phyloP scores from a whole-genome alignment of 306 rosid species.

The cucumber (Cucumis sativus) region Cucumber_9930_V3 NC_026655.2:2084001-2084500 shows the following conservation, averaged over 20 bases:
- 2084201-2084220: slow-evolving; percentile 69
- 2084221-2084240: neutral
- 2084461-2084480: neutral
- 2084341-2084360: neutral
- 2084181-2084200: slow-evolving; percentile 79
- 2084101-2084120: neutral
- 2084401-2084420: neutral
- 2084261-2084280: neutral
- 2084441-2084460: neutral
- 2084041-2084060: slow-evolving; percentile 30
- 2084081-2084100: slow-evolving; percentile 5
- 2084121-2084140: slow-evolving; percentile 24
- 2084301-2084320: neutral
- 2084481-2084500: slow-evolving; percentile 83
- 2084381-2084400: neutral
- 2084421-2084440: neutral
- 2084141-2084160: slow-evolving; percentile 89
- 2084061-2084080: slow-evolving; percentile 11
- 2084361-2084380: neutral
- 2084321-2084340: neutral
- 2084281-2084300: neutral
- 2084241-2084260: neutral
- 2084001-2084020: slow-evolving; percentile 77
- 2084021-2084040: slow-evolving; percentile 68
- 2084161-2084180: slow-evolving; percentile 83